phyloP scores from a whole-genome alignment of 345 rosid species.

The Firmiana major region DNA sequence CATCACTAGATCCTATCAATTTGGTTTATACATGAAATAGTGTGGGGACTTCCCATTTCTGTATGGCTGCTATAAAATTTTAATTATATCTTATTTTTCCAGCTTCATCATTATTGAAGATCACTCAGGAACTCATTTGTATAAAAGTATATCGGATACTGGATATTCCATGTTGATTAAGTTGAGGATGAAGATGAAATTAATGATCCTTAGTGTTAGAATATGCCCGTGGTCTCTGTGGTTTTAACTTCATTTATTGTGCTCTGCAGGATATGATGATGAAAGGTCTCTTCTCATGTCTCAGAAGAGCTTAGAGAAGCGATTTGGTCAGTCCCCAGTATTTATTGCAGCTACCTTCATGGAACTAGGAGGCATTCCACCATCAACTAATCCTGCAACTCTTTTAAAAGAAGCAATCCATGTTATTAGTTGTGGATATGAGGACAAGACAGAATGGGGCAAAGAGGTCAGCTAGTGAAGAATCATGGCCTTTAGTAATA shows the following conservation, averaged over 20 bases:
- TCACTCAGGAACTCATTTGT: neutral
- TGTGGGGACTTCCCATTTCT: neutral
- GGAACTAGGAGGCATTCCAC: constrained; percentile 99
- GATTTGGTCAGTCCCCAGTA: constrained; percentile 98
- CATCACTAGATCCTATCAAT: neutral
- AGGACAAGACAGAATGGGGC: constrained; percentile 99
- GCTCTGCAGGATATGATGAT: constrained; percentile 88
- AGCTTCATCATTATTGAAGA: neutral
- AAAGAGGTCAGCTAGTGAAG: constrained; percentile 62
- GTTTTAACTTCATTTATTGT: constrained; percentile 15
- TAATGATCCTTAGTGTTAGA: neutral
- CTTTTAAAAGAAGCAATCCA: constrained; percentile 97
- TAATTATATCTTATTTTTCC: neutral
- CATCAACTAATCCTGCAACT: constrained; percentile 91
- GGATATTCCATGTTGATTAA: constrained; percentile 14
- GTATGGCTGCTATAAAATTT: neutral
- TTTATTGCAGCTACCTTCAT: constrained; percentile 96
- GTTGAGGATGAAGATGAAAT: neutral
- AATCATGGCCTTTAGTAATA: constrained; percentile 1
- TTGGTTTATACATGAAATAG: neutral
- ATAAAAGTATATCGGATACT: neutral
- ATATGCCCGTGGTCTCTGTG: neutral
- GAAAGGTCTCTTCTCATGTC: constrained; percentile 98
- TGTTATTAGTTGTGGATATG: constrained; percentile 98
- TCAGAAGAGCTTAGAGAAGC: constrained; percentile 94